Evolutionary conservation across 1,139 yeast genomes (phyloP), one percentile per base, ranked within the genome.

Genomic region (Protomyces arabidopsidicola): DNA sequence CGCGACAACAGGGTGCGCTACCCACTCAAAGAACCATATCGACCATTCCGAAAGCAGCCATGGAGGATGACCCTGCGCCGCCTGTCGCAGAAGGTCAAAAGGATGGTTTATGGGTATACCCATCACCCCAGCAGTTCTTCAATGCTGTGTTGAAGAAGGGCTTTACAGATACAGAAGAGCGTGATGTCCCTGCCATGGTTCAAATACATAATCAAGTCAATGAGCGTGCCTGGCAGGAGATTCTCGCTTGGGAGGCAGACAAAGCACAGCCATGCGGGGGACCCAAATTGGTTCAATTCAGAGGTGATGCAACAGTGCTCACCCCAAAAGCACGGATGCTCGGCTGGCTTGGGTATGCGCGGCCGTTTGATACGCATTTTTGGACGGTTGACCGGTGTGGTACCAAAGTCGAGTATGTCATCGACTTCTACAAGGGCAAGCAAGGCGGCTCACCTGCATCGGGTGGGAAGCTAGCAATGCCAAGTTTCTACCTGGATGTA

Each of bases 351-450:
- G 71, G 72, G 60, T 69, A 66, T 48, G 61, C 84, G 62, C 82
- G 82, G 68, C 98, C 98, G 0, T 93, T 93, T 76, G 98, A 93
- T 75, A 82, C 98, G 71, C 98, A 93, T 73, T 98, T 93, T 75
- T 93, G 98, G 98, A 78, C 82, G 12, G 81, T 93, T n/a, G 86
- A 88, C 71, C 79, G 98, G 63, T 89, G 97, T 74, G 98, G 98
- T 1, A 81, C 78, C 16, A 81, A 82, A 63, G 82, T 93, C 18
- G 97, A 90, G 63, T 93, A 93, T 71, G 97, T 93, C 54, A 91
- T 93, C 72, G 98, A 93, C 74, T 93, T 90, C 73, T 93, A 93
- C 75, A 76, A 87, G 14, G 88, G 89, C 8, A 81, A 81, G 64
- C 82, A 60, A 36, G 48, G 48, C 6, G 12, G 22, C 16, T n/a